phyloP scores from a whole-genome alignment of 2,329 filamentous ascomycete genomes.

The Leptographium lundbergii region DNA sequence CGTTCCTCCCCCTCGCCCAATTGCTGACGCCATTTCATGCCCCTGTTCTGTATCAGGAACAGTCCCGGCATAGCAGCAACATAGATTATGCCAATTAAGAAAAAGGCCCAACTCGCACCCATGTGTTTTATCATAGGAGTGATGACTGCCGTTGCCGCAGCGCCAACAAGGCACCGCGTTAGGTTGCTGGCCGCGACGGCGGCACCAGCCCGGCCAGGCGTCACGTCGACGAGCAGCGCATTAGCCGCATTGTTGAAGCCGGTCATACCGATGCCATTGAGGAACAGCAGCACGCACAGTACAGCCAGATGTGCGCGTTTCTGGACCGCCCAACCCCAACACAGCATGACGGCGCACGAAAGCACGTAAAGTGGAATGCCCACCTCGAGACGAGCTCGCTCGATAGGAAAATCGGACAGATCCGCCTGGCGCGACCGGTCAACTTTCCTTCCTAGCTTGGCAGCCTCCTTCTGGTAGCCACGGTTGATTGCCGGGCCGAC shows the following conservation, averaged over 20 bases:
- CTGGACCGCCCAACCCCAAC: constrained; percentile 41
- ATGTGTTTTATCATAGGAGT: constrained; percentile 37
- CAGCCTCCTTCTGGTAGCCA: constrained; percentile 53
- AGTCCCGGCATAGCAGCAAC: constrained; percentile 26
- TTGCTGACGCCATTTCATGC: constrained; percentile 29
- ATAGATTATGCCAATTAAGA: constrained; percentile 30
- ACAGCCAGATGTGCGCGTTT: constrained; percentile 29
- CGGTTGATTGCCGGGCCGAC: constrained; percentile 48
- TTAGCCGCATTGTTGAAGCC: constrained; percentile 41
- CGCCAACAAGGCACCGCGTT: constrained; percentile 40
- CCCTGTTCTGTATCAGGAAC: constrained; percentile 27
- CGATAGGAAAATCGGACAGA: constrained; percentile 36
- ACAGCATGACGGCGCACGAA: constrained; percentile 30
- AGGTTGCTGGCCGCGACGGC: constrained; percentile 46
- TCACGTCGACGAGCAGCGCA: constrained; percentile 42
- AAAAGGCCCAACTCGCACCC: constrained; percentile 39
- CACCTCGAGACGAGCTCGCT: constrained; percentile 35
- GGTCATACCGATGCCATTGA: constrained; percentile 35
- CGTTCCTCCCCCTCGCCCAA: constrained; percentile 16
- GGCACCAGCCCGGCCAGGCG: constrained; percentile 36
- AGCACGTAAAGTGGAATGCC: constrained; percentile 38
- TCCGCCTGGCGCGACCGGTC: constrained; percentile 39
- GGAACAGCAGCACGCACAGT: constrained; percentile 31
- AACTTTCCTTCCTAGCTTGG: constrained; percentile 36
- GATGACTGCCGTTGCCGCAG: constrained; percentile 37